Evolutionary conservation across 2,329 filamentous ascomycete genomes (phyloP).

Genomic region (Colletotrichum eleusines): DNA sequence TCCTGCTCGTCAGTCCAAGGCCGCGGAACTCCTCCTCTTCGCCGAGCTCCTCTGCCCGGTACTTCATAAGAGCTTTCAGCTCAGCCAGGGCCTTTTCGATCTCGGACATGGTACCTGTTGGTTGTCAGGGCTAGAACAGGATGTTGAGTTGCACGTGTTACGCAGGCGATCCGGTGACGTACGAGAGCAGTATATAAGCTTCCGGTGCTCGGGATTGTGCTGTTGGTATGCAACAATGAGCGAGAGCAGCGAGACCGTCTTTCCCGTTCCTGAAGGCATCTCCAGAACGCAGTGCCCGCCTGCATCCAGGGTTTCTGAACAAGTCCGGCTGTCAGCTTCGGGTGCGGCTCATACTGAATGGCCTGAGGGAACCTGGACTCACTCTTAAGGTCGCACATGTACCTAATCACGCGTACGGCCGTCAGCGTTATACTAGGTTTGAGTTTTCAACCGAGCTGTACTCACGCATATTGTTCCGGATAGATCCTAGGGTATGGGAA

Average conservation of each 20-base stretch:
- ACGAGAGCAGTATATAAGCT: slow-evolving; percentile 98
- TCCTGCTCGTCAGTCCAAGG: slow-evolving; percentile 92
- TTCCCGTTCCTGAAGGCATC: slow-evolving; percentile 98
- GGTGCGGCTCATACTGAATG: not conserved
- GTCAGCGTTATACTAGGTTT: slow-evolving; percentile 20
- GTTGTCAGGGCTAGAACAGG: not conserved
- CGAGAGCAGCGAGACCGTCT: slow-evolving; percentile 94
- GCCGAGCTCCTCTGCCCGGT: slow-evolving; percentile 89
- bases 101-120: slow-evolving; percentile 92
- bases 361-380: slow-evolving; percentile 35
- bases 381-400: slow-evolving; percentile 71
- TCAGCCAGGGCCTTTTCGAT: slow-evolving; percentile 98
- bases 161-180: slow-evolving; percentile 27
- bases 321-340: not conserved
- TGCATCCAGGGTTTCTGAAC: slow-evolving; percentile 82
- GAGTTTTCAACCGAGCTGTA: slow-evolving; percentile 39
- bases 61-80: slow-evolving; percentile 93
- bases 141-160: not conserved
- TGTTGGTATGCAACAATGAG: slow-evolving; percentile 98
- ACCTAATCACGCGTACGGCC: slow-evolving; percentile 50
- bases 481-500: slow-evolving; percentile 72
- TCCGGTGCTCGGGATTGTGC: slow-evolving; percentile 90
- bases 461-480: slow-evolving; percentile 69
- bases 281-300: slow-evolving; percentile 96
- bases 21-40: slow-evolving; percentile 93